Conservation (phyloP, 768 basidiomycete genomes). For the Leccinum boreale region DNA sequence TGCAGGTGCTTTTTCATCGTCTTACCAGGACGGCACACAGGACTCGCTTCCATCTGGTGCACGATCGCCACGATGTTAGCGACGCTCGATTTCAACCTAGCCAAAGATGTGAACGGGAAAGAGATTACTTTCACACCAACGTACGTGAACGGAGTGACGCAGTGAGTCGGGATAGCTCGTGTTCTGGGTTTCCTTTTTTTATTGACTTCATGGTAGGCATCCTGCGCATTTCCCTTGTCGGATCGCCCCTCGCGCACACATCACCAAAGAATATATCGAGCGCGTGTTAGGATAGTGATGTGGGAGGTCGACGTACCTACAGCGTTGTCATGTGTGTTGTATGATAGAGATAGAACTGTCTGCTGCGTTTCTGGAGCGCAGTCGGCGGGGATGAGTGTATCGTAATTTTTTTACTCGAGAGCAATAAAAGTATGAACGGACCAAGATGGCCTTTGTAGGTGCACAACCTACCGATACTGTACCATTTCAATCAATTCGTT, state of each 20-base stretch:
- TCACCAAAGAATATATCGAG: conserved; percentile 1
- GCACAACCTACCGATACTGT: too few relatives aligned
- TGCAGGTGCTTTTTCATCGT: not conserved
- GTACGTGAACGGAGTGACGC: not conserved
- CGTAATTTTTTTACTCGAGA: too few relatives aligned
- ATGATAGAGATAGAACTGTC: too few relatives aligned
- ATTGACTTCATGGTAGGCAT: not conserved
- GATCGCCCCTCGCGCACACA: conserved; percentile 5
- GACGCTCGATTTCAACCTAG: not conserved
- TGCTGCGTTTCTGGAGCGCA: too few relatives aligned
- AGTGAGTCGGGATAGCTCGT: not conserved
- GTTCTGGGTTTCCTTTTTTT: not conserved
- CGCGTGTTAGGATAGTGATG: not conserved
- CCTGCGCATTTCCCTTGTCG: not conserved
- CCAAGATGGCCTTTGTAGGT: too few relatives aligned
- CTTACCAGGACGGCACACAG: not conserved
- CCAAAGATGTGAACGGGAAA: not conserved
- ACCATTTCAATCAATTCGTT: too few relatives aligned
- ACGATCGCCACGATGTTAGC: not conserved
- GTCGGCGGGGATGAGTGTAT: too few relatives aligned
- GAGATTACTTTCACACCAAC: not conserved
- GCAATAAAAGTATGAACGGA: too few relatives aligned
- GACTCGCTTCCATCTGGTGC: not conserved
- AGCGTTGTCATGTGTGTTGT: too few relatives aligned
- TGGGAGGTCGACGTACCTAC: not conserved